A percentile compares a stretch with the other conserved stretches of the same genome.
Evolutionary conservation across 2,329 filamentous ascomycete species (phyloP).

Genomic region (Colletotrichum plurivorum): DNA sequence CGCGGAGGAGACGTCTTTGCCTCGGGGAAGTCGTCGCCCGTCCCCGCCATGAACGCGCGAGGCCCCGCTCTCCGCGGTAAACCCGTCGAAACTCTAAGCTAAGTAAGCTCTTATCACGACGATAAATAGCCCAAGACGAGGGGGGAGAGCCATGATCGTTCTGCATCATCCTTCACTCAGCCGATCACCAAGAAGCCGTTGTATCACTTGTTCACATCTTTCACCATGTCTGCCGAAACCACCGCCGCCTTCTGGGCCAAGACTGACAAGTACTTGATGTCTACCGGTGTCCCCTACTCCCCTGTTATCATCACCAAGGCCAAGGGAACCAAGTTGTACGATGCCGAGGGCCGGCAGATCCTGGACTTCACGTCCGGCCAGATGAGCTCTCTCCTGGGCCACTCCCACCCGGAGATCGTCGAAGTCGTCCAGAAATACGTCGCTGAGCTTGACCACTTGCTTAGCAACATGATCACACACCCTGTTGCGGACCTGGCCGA

Average conservation of each 20-base stretch:
- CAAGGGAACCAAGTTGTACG: constrained; percentile 61
- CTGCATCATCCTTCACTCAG: not conserved
- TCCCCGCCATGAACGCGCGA: not conserved
- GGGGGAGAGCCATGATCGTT: not conserved
- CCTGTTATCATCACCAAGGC: constrained; percentile 59
- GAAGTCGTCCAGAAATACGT: constrained; percentile 62
- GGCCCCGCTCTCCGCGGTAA: constrained; percentile 31
- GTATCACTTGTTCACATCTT: not conserved
- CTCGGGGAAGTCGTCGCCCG: constrained; percentile 15
- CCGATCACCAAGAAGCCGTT: no score
- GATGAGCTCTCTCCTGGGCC: constrained; percentile 71
- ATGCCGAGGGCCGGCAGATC: constrained; percentile 57
- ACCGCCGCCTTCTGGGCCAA: constrained; percentile 49
- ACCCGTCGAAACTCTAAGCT: not conserved
- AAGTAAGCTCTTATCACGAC: not conserved
- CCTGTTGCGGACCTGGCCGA: constrained; percentile 69
- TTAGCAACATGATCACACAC: constrained; percentile 69
- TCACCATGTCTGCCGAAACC: constrained; percentile 14
- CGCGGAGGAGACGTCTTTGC: constrained; percentile 13
- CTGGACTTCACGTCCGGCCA: constrained; percentile 73
- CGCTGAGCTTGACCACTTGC: constrained; percentile 67
- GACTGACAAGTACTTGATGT: constrained; percentile 57
- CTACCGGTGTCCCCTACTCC: constrained; percentile 57
- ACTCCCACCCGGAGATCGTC: constrained; percentile 71
- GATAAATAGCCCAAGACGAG: constrained; percentile 24